Base-by-base conservation (phyloP, 495 filamentous ascomycete genomes). In the Penicillium samsonianum region DNA sequence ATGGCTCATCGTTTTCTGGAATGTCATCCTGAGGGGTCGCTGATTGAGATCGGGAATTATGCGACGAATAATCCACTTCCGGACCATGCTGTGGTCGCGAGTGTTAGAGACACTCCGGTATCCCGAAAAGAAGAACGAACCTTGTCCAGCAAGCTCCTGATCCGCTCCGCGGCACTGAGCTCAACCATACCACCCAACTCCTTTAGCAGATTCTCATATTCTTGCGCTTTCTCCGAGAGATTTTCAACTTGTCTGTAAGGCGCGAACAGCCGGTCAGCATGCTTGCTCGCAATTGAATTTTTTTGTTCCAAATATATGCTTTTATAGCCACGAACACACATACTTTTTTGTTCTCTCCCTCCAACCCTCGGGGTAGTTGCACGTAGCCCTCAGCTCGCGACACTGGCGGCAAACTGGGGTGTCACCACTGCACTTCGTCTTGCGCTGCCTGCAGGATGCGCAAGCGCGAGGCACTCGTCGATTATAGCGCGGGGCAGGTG, bases 361-460 rank as follows among this genome's bases (percentile, higher is more conserved):
- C 67, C 83, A 85, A 20, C 81, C 82, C 35, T 84, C 77, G 1
- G 74, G 77, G 66, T 87, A 87, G 10, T 68, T 59, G 58, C 84
- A 87, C 8, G 35, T 44, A 12, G 79, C 65, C 44, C 73, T 70
- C 47, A 83, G 73, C 53, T 83, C 80, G 53, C 73, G 69, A 62
- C 84, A 87, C 60, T 86, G 82, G 50, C 77, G 73, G 66, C 84
- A 87, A 8, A 74, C 59, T 3, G 84, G 84, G n/a, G 73, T 76
- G 47, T 78, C 80, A 26, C 84, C 84, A 58, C 78, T 82, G 65
- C 83, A 86, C 67, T 86, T 87, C 42, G 83, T 82, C 60, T 87
- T 87, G 38, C 88, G 78, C 60, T 87, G 81, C 43, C 88, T 72
- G 72, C 88, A 91, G 10, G 87, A 86, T 80, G 87, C 87, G 62